A percentile compares a stretch with the other conserved stretches of the same genome.
Evolutionary conservation across 106 monocot species (phyloP).

Genomic region (Dendrobium chrysotoxum): DNA sequence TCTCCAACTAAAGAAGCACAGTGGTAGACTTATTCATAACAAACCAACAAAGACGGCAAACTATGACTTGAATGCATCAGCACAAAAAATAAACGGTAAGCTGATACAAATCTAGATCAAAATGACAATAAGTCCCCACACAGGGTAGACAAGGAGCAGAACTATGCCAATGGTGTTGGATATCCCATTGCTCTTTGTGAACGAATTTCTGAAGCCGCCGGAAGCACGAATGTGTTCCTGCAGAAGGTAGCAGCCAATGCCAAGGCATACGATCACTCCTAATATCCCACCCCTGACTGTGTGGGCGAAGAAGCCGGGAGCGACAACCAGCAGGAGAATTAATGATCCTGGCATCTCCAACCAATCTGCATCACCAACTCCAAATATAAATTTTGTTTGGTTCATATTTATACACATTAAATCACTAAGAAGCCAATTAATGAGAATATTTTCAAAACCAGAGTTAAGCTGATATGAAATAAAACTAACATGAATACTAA

Average conservation of each 20-base stretch:
- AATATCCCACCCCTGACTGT: conserved; percentile 30
- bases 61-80: too few species aligned
- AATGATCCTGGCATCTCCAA: conserved; percentile 69
- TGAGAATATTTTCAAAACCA: too few species aligned
- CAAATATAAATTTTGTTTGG: not conserved
- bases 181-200: conserved; percentile 65
- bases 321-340: conserved; percentile 68
- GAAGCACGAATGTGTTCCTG: conserved; percentile 92
- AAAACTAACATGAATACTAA: too few species aligned
- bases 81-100: not conserved
- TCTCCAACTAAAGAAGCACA: too few species aligned
- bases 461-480: too few species aligned
- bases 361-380: conserved; percentile 39
- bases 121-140: conserved; percentile 50
- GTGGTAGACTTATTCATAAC: too few species aligned
- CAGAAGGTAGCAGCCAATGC: conserved; percentile 72
- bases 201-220: conserved; percentile 75
- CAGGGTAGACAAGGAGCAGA: conserved; percentile 70
- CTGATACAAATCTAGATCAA: conserved; percentile 18
- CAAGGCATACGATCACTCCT: conserved; percentile 49
- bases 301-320: conserved; percentile 51
- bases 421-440: too few species aligned
- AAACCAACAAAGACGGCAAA: too few species aligned
- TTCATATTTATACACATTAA: too few species aligned
- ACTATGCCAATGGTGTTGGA: conserved; percentile 84